Conservation (phyloP, 257 asterid genomes). For the Anisodus tanguticus region DNA sequence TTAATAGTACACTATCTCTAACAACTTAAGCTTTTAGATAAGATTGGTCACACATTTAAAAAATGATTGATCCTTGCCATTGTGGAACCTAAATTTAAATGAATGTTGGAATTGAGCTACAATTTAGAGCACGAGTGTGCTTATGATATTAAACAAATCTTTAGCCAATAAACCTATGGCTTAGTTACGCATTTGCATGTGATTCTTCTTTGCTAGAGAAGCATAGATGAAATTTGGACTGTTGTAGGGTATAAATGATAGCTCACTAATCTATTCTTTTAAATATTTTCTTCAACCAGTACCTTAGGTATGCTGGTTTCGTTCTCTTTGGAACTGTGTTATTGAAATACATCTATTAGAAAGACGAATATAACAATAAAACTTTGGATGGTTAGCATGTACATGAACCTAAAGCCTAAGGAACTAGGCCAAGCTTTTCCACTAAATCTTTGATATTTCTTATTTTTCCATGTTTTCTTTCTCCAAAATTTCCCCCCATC, state of each 20-base stretch:
- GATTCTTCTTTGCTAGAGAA: not conserved
- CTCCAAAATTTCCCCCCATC: not conserved
- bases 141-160: not conserved
- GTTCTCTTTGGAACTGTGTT: not conserved
- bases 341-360: not conserved
- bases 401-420: not conserved
- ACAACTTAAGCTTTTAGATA: not conserved
- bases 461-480: not conserved
- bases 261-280: not conserved
- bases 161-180: not conserved
- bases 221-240: not conserved
- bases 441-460: not conserved
- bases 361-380: not conserved
- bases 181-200: not conserved
- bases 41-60: not conserved
- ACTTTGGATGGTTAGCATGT: not conserved
- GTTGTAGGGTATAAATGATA: not conserved
- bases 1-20: not conserved
- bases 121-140: not conserved
- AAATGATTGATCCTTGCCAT: not conserved
- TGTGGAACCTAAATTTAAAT: not conserved
- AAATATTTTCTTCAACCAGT: not conserved
- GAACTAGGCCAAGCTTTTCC: not conserved
- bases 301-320: not conserved
- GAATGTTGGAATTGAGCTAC: not conserved